phyloP scores from a whole-genome alignment of 1,284 basidiomycete genomes.

The Puccinia sorghi region DNA sequence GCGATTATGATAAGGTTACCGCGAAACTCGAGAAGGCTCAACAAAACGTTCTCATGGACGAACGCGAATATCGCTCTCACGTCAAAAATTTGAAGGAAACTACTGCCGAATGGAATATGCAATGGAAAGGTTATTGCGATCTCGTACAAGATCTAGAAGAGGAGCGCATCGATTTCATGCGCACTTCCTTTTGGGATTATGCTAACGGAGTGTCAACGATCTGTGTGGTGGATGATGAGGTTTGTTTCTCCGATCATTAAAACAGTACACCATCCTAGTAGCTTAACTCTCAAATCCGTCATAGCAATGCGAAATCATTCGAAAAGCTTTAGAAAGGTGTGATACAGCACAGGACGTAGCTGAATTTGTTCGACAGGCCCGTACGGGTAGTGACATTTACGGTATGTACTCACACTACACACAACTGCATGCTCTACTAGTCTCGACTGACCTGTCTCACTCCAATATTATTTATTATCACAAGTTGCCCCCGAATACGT shows the following conservation, averaged over 20 bases:
- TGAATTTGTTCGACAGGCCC: conserved; percentile 60
- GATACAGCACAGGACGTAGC: conserved; percentile 54
- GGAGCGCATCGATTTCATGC: conserved; percentile 86
- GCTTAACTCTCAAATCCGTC: conserved; percentile 6
- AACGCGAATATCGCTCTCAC: conserved; percentile 82
- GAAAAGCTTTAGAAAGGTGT: conserved; percentile 64
- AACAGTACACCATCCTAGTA: no score
- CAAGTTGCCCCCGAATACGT: conserved; percentile 45
- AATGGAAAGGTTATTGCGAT: conserved; percentile 92
- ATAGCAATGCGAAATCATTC: conserved; percentile 83
- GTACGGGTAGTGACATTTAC: conserved; percentile 64
- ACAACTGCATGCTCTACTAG: background rate
- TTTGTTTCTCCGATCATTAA: conserved; percentile 60
- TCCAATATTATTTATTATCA: background rate
- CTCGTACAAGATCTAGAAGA: conserved; percentile 94
- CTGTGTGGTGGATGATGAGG: conserved; percentile 94
- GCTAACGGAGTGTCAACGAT: conserved; percentile 93
- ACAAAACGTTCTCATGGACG: conserved; percentile 79
- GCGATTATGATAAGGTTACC: conserved; percentile 86
- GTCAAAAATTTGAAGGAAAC: conserved; percentile 79
- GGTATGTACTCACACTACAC: conserved; percentile 2
- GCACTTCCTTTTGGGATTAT: conserved; percentile 93
- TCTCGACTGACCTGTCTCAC: background rate
- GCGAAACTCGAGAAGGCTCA: conserved; percentile 84
- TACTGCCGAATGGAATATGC: conserved; percentile 80